Percentiles rank a stretch among this genome's conserved stretches.
These are phyloP conservation scores for Curvularia verruculosa DNA, from an alignment of 2,329 filamentous ascomycete species.

Conservation along the genomic window DNA sequence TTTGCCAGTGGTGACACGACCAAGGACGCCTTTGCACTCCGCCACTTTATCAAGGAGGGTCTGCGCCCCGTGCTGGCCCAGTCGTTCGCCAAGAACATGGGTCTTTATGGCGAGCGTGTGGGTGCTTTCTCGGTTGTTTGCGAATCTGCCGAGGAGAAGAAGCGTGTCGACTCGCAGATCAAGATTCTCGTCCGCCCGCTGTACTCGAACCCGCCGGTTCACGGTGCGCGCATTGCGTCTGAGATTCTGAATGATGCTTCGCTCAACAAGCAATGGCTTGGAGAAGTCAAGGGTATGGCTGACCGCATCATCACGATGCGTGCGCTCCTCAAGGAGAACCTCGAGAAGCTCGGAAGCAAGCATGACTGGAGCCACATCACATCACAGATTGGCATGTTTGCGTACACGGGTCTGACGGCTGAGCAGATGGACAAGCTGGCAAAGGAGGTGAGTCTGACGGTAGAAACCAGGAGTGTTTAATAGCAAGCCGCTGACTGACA, in stretches of 20 bases:
- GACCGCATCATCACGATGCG: slow-evolving; percentile 99
- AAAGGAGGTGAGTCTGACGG: slow-evolving; percentile 71
- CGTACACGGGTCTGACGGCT: slow-evolving; percentile 89
- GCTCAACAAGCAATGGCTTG: slow-evolving; percentile 92
- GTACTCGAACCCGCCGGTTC: slow-evolving; percentile 97
- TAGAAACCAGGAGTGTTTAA: too few species aligned
- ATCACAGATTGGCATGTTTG: slow-evolving; percentile 97
- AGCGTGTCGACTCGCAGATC: slow-evolving; percentile 94
- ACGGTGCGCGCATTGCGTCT: slow-evolving; percentile 92
- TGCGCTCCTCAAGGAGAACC: slow-evolving; percentile 88
- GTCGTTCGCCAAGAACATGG: slow-evolving; percentile 99
- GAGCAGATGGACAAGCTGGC: slow-evolving; percentile 91
- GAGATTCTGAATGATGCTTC: slow-evolving; percentile 85
- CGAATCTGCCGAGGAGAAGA: slow-evolving; percentile 85
- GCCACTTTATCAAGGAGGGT: slow-evolving; percentile 91
- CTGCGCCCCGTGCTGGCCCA: slow-evolving; percentile 88
- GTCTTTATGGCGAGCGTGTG: slow-evolving; percentile 97
- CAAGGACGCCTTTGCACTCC: slow-evolving; percentile 90
- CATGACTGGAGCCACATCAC: slow-evolving; percentile 99
- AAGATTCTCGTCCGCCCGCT: slow-evolving; percentile 97
- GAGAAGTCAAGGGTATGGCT: slow-evolving; percentile 97
- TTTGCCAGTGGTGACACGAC: slow-evolving; percentile 93
- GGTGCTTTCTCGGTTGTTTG: slow-evolving; percentile 95
- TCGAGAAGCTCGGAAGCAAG: slow-evolving; percentile 92
- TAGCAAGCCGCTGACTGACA: slow-evolving; percentile 17